Evolutionary conservation across 345 rosid species (phyloP).

Genomic region (Arabis alpina): DNA sequence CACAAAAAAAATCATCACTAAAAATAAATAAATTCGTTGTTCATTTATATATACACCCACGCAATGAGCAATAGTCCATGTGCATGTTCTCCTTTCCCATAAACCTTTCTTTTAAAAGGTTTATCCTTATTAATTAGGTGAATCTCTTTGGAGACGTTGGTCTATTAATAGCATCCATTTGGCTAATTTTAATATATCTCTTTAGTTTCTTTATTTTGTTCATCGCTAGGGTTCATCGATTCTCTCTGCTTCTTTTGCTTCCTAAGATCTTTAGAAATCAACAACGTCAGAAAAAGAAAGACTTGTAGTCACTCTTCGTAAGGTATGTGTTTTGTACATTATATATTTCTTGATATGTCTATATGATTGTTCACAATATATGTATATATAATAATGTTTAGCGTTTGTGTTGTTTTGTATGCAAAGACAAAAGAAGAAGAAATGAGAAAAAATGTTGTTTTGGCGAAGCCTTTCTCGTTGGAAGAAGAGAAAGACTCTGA

Average conservation of each 20-base stretch:
- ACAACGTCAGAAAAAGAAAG: slow-evolving; percentile 8
- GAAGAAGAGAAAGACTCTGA: slow-evolving; percentile 52
- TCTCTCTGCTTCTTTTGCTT: slow-evolving; percentile 18
- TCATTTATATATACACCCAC: neutral
- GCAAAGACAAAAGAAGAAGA: slow-evolving; percentile 24
- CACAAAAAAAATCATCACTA: neutral
- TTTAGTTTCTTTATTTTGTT: neutral
- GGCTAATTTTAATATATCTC: neutral
- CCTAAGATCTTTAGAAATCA: slow-evolving; percentile 1
- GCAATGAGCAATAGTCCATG: slow-evolving; percentile 9
- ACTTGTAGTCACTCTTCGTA: slow-evolving; percentile 11
- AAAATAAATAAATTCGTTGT: neutral
- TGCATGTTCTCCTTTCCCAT: neutral
- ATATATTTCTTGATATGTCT: neutral
- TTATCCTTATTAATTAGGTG: slow-evolving; percentile 3
- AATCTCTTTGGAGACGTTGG: slow-evolving; percentile 11
- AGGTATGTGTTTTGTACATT: slow-evolving; percentile 22
- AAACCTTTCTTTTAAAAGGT: neutral
- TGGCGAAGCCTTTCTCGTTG: slow-evolving; percentile 55
- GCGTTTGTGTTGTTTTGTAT: slow-evolving; percentile 11
- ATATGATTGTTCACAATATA: neutral
- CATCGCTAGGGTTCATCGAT: slow-evolving; percentile 11
- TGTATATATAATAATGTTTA: neutral
- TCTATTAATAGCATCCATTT: slow-evolving; percentile 16
- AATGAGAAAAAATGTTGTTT: slow-evolving; percentile 40